Conservation (phyloP, 345 rosid genomes). For the Pugionium cornutum region DNA sequence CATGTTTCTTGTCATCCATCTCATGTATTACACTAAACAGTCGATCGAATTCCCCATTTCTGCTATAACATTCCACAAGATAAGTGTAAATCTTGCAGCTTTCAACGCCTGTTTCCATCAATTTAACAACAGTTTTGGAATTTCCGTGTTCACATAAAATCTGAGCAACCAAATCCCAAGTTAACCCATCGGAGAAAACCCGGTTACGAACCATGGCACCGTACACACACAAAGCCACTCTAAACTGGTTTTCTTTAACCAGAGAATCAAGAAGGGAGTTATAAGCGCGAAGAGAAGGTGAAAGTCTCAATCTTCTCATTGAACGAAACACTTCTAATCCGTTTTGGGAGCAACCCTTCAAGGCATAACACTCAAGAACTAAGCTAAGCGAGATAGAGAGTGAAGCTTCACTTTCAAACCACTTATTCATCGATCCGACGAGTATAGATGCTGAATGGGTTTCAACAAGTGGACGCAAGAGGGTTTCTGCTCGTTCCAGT, state of each 20-base stretch:
- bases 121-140: constrained; percentile 44
- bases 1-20: constrained; percentile 52
- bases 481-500: constrained; percentile 37
- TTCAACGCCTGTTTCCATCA: constrained; percentile 53
- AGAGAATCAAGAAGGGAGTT: constrained; percentile 58
- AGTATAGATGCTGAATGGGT: constrained; percentile 41
- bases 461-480: constrained; percentile 47
- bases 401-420: constrained; percentile 48
- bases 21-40: constrained; percentile 50
- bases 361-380: constrained; percentile 48
- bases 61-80: constrained; percentile 56
- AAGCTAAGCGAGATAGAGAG: constrained; percentile 43
- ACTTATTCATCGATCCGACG: constrained; percentile 46
- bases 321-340: constrained; percentile 51
- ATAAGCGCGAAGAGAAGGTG: constrained; percentile 47
- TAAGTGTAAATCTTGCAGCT: constrained; percentile 52
- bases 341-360: constrained; percentile 42
- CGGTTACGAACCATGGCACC: constrained; percentile 52
- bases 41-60: constrained; percentile 48
- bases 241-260: constrained; percentile 37
- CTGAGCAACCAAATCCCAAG: constrained; percentile 58
- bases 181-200: constrained; percentile 45
- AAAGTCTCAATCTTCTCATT: constrained; percentile 44
- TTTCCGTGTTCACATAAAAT: constrained; percentile 53
- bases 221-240: constrained; percentile 56